Conservation (phyloP, 306 rosid species). For the Vicia villosa region DNA sequence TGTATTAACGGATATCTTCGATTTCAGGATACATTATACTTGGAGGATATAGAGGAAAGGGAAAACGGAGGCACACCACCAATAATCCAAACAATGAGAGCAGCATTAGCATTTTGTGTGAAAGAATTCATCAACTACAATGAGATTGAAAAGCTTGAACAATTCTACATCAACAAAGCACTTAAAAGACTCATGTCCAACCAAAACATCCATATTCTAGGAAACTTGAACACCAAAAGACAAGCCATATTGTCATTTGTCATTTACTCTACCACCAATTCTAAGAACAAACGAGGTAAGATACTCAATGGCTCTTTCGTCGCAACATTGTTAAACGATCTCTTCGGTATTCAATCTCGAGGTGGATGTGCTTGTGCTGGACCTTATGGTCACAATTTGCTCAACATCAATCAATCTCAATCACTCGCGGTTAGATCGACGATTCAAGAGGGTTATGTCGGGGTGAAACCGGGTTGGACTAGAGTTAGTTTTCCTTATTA, state of each 20-base stretch:
- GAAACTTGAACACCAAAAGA: constrained; percentile 55
- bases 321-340: constrained; percentile 70
- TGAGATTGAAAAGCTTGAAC: constrained; percentile 67
- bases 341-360: constrained; percentile 86
- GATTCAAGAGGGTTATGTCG: constrained; percentile 65
- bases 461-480: constrained; percentile 88
- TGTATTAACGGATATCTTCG: no score
- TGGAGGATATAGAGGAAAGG: constrained; percentile 71
- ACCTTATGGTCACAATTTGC: constrained; percentile 78
- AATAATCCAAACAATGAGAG: constrained; percentile 72
- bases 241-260: constrained; percentile 74
- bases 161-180: constrained; percentile 48
- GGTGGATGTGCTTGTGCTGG: constrained; percentile 95
- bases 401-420: constrained; percentile 45
- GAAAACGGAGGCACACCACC: constrained; percentile 90
- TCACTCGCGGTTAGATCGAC: constrained; percentile 61
- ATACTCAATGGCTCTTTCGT: constrained; percentile 76
- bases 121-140: constrained; percentile 59
- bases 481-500: constrained; percentile 84
- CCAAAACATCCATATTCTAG: constrained; percentile 60
- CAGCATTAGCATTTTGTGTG: constrained; percentile 86
- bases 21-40: constrained; percentile 75
- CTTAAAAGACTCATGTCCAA: constrained; percentile 55
- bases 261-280: constrained; percentile 50
- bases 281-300: constrained; percentile 51